Evolutionary conservation across 1,284 basidiomycete species (phyloP).

Genomic region (Puccinia coronata): DNA sequence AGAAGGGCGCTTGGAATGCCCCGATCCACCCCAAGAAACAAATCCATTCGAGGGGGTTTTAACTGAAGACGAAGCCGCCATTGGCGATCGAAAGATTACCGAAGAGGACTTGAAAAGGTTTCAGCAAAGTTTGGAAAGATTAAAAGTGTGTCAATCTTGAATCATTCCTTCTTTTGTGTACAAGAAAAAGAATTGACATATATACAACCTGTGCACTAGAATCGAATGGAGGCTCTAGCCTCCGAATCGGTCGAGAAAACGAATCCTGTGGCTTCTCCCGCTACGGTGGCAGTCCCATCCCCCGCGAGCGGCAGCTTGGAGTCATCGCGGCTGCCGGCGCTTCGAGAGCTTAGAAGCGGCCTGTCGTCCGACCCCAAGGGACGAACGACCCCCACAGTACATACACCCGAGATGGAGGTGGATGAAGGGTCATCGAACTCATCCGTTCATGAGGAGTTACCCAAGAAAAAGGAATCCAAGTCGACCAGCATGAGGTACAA

Average conservation of each 20-base stretch:
- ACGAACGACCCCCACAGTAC: constrained; percentile 3
- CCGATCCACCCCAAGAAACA: not conserved
- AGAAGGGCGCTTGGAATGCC: not conserved
- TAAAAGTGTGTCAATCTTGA: not conserved
- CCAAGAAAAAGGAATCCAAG: constrained; percentile 1
- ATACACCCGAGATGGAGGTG: constrained; percentile 9
- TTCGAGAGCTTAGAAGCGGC: constrained; percentile 26
- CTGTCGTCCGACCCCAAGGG: constrained; percentile 3
- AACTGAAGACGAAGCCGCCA: constrained; percentile 21
- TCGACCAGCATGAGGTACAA: not conserved
- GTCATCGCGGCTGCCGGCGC: not conserved
- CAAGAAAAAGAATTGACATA: not conserved
- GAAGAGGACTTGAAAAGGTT: constrained; percentile 39
- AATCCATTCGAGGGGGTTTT: constrained; percentile 35
- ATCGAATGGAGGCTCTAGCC: constrained; percentile 17
- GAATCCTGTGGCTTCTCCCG: not conserved
- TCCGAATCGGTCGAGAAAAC: constrained; percentile 17
- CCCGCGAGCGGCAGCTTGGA: not conserved
- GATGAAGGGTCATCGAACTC: constrained; percentile 33
- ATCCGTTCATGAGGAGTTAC: not conserved
- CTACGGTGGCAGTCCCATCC: not conserved
- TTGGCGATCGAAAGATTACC: constrained; percentile 35
- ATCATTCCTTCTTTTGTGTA: not conserved
- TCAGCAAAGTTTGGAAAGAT: constrained; percentile 28
- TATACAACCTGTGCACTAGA: not conserved